Evolutionary conservation across 805 yeast genomes (phyloP).

Genomic region (Saturnispora silvae): DNA sequence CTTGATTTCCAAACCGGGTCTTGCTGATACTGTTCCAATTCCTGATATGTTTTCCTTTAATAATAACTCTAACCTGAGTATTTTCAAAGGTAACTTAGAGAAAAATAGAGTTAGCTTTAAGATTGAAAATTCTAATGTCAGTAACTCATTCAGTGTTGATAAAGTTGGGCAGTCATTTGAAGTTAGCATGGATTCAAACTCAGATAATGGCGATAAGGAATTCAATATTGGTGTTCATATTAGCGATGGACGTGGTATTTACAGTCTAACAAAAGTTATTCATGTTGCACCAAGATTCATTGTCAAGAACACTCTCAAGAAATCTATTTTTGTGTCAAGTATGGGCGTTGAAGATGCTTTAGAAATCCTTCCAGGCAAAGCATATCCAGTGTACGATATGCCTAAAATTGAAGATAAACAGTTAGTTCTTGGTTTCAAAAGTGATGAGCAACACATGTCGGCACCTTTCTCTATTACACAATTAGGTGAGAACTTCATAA

Average conservation of each 20-base stretch:
- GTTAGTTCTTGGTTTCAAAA: slow-evolving; percentile 47
- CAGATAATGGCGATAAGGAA: slow-evolving; percentile 35
- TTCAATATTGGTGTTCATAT: slow-evolving; percentile 66
- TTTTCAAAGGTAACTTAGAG: slow-evolving; percentile 27
- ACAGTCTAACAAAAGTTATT: slow-evolving; percentile 64
- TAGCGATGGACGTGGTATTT: slow-evolving; percentile 78
- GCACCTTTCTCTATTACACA: slow-evolving; percentile 80
- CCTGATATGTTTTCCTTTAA: slow-evolving; percentile 84
- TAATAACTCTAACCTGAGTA: slow-evolving; percentile 28
- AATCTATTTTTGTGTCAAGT: slow-evolving; percentile 51
- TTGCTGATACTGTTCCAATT: slow-evolving; percentile 25
- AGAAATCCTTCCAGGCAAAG: slow-evolving; percentile 35
- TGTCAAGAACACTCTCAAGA: slow-evolving; percentile 49
- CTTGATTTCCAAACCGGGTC: slow-evolving; percentile 29
- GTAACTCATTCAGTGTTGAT: slow-evolving; percentile 71
- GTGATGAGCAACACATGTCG: slow-evolving; percentile 60
- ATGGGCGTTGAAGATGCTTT: slow-evolving; percentile 44
- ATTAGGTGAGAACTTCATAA: slow-evolving; percentile 70
- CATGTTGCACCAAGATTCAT: slow-evolving; percentile 77
- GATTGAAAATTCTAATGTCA: slow-evolving; percentile 61
- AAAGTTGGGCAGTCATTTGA: slow-evolving; percentile 78
- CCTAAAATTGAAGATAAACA: slow-evolving; percentile 49
- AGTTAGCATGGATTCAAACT: slow-evolving; percentile 29
- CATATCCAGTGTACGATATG: slow-evolving; percentile 55
- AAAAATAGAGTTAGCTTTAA: slow-evolving; percentile 56